phyloP scores from a whole-genome alignment of 2,329 filamentous ascomycete species.

The Calonectria naviculata region DNA sequence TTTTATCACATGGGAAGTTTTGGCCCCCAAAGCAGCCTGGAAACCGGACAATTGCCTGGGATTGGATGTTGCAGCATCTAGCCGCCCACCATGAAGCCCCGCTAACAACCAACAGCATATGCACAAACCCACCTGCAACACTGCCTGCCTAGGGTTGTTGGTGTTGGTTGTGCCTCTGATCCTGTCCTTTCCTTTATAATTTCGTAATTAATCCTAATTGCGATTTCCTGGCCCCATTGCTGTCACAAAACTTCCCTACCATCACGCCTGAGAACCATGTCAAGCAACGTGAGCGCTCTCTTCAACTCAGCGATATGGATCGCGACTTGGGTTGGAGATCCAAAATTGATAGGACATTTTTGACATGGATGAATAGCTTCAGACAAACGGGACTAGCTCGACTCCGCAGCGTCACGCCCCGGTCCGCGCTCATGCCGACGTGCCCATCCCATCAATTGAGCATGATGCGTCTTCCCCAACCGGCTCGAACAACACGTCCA shows the following conservation, averaged over 20 bases:
- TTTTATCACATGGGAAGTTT: not conserved
- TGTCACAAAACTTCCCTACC: not conserved
- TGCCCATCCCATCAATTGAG: conserved; percentile 30
- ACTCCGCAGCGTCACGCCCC: not conserved
- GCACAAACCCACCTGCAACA: not conserved
- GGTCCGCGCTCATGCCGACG: conserved; percentile 3
- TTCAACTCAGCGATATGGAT: not conserved
- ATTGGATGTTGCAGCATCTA: not conserved
- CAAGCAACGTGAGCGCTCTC: not conserved
- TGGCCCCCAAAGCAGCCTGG: not conserved
- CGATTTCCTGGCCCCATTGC: too few relatives aligned
- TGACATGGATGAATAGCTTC: not conserved
- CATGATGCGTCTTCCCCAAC: not conserved
- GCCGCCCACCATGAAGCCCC: not conserved
- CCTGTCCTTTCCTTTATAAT: not conserved
- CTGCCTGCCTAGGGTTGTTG: not conserved
- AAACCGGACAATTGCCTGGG: not conserved
- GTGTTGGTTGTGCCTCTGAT: not conserved
- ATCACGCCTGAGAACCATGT: not conserved
- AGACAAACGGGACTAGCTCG: not conserved
- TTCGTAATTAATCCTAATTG: not conserved
- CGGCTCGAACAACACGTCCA: not conserved
- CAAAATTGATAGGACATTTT: not conserved
- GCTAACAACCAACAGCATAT: conserved; percentile 14
- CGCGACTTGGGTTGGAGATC: not conserved